A percentile compares a stretch with the other conserved stretches of the same genome.
Conservation (phyloP, 208 protist genomes). For the Leishmania lainsoni region DNA sequence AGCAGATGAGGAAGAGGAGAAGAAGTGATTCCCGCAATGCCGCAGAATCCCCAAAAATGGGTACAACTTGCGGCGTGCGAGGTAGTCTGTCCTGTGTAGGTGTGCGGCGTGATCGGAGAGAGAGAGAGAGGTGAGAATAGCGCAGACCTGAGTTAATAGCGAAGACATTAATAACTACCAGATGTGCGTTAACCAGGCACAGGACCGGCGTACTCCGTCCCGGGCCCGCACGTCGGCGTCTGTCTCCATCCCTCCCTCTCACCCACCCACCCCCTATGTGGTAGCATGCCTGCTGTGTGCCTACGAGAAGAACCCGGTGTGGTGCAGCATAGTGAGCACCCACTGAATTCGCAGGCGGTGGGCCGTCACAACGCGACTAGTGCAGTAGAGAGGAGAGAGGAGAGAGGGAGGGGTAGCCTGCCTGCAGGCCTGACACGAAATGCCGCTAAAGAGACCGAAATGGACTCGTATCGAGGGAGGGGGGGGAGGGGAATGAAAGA, state of each 20-base stretch:
- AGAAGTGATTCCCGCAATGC: neutral
- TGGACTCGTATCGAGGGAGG: neutral
- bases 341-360: neutral
- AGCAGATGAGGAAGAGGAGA: conserved; percentile 2
- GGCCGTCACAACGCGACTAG: neutral
- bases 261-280: neutral
- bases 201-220: neutral
- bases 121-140: neutral
- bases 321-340: neutral
- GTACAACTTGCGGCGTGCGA: neutral
- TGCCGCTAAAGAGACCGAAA: neutral
- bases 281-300: neutral
- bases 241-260: neutral
- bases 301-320: neutral
- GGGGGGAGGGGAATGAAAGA: neutral
- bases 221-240: neutral
- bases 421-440: neutral
- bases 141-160: neutral
- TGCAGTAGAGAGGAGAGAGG: neutral
- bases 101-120: neutral
- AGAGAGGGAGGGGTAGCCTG: neutral
- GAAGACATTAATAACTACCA: neutral
- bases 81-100: neutral
- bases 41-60: neutral
- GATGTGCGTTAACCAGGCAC: neutral